A percentile compares a stretch with the other conserved stretches of the same genome.
Conservation (phyloP, 768 basidiomycete genomes). For the Dentipellis fragilis region DNA sequence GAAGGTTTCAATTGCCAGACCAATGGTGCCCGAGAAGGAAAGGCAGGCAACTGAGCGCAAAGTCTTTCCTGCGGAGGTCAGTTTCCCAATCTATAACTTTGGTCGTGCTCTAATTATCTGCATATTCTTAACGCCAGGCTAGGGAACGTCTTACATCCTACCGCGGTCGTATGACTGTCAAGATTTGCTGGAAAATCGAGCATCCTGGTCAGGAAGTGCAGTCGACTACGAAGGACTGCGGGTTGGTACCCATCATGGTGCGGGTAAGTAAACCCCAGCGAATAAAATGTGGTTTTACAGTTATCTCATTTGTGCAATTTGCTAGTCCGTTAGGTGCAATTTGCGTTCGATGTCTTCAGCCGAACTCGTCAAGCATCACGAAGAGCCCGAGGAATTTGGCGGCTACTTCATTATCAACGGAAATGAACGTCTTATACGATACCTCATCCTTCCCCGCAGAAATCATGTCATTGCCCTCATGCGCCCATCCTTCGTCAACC, state of each 20-base stretch:
- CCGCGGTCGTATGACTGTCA: conserved; percentile 79
- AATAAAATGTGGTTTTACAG: not conserved
- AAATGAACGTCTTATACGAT: conserved; percentile 96
- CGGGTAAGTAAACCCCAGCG: conserved; percentile 46
- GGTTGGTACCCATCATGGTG: conserved; percentile 93
- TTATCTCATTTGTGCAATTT: not conserved
- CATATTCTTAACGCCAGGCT: conserved; percentile 41
- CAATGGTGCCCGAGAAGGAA: conserved; percentile 82
- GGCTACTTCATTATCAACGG: conserved; percentile 99
- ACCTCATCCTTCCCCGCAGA: conserved; percentile 89
- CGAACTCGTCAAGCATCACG: conserved; percentile 80
- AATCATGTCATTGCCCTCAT: conserved; percentile 92
- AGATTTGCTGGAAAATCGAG: conserved; percentile 75
- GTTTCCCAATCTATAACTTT: conserved; percentile 5
- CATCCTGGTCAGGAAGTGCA: conserved; percentile 55
- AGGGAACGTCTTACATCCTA: conserved; percentile 91
- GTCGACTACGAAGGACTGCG: conserved; percentile 73
- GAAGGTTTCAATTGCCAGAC: conserved; percentile 69
- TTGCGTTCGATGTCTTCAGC: conserved; percentile 76
- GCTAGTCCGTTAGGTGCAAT: conserved; percentile 91
- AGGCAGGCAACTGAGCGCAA: conserved; percentile 61
- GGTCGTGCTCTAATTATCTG: not conserved
- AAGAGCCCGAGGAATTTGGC: conserved; percentile 97
- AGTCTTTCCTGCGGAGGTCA: conserved; percentile 85
- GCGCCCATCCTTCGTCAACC: conserved; percentile 84